These are phyloP conservation scores for Phytophthora ramorum DNA, from an alignment of 352 stramenopile genomes.

Conservation along the genomic window DNA sequence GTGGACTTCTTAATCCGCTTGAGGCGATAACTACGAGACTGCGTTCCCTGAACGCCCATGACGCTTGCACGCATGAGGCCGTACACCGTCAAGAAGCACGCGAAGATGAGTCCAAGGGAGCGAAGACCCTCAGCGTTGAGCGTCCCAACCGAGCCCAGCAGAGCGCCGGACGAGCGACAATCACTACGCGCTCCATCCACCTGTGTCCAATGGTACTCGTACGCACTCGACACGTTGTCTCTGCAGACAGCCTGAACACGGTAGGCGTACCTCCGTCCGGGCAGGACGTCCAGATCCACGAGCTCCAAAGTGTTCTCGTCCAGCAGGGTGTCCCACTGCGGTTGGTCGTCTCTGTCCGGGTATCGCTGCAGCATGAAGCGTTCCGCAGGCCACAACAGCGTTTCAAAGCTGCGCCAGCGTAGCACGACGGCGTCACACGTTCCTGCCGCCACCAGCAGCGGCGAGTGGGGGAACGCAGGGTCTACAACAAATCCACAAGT, in stretches of 20 bases:
- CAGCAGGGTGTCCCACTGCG: conserved; percentile 51
- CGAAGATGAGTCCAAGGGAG: conserved; percentile 55
- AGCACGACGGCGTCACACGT: conserved; percentile 52
- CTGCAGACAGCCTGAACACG: conserved; percentile 46
- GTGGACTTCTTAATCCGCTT: conserved; percentile 62
- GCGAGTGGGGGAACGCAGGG: conserved; percentile 50
- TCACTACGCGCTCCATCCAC: conserved; percentile 10
- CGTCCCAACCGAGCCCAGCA: conserved; percentile 28
- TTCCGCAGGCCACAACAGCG: conserved; percentile 48
- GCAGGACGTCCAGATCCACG: conserved; percentile 37
- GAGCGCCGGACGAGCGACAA: conserved; percentile 16
- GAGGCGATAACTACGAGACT: conserved; percentile 54
- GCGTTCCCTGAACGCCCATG: conserved; percentile 56
- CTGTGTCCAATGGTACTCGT: conserved; percentile 48
- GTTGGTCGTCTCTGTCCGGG: conserved; percentile 33
- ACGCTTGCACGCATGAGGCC: conserved; percentile 60
- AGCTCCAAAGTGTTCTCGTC: conserved; percentile 45
- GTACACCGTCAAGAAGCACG: conserved; percentile 66
- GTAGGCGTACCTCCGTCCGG: conserved; percentile 52
- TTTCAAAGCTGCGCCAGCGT: conserved; percentile 56
- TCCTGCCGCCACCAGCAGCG: conserved; percentile 49
- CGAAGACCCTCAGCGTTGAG: conserved; percentile 45
- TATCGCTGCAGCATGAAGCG: conserved; percentile 58
- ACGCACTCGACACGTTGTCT: conserved; percentile 49
- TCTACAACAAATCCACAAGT: conserved; percentile 21